Conservation (phyloP, 2,329 filamentous ascomycete genomes). For the Colletotrichum chrysophilum region DNA sequence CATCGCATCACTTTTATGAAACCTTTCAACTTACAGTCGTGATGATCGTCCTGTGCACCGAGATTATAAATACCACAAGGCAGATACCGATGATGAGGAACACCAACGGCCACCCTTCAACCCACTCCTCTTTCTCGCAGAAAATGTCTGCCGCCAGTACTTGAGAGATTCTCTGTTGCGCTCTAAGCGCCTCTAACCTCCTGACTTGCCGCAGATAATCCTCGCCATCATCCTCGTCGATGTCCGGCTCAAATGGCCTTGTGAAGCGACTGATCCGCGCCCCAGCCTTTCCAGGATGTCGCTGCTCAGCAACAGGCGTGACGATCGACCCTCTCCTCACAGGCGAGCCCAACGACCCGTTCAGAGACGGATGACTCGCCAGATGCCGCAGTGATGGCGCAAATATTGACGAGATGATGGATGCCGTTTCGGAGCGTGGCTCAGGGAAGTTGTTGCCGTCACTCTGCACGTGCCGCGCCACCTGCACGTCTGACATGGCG, state of each 20-base stretch:
- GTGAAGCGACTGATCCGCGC: slow-evolving; percentile 19
- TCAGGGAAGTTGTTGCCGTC: background rate
- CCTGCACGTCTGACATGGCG: background rate
- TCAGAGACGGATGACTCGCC: slow-evolving; percentile 5
- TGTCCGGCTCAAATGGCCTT: slow-evolving; percentile 7
- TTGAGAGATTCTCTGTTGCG: background rate
- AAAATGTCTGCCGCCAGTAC: background rate
- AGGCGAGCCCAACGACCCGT: background rate
- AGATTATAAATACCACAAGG: slow-evolving; percentile 10
- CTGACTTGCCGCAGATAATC: background rate
- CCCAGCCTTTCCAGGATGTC: slow-evolving; percentile 10
- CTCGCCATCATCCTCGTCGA: background rate
- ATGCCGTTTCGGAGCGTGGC: slow-evolving; percentile 5
- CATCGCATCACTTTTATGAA: background rate
- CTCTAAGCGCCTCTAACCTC: background rate
- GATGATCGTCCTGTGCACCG: slow-evolving; percentile 4
- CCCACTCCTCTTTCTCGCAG: background rate
- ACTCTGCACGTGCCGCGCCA: background rate
- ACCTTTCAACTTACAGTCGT: background rate
- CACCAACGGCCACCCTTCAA: slow-evolving; percentile 6
- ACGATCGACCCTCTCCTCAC: background rate
- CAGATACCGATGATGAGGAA: slow-evolving; percentile 6
- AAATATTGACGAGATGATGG: slow-evolving; percentile 17
- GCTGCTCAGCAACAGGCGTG: slow-evolving; percentile 12
- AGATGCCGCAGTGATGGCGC: slow-evolving; percentile 10